Evolutionary conservation across 2,329 filamentous ascomycete species (phyloP), one percentile per base, ranked within the genome.

Genomic region (Colletotrichum paranaense): DNA sequence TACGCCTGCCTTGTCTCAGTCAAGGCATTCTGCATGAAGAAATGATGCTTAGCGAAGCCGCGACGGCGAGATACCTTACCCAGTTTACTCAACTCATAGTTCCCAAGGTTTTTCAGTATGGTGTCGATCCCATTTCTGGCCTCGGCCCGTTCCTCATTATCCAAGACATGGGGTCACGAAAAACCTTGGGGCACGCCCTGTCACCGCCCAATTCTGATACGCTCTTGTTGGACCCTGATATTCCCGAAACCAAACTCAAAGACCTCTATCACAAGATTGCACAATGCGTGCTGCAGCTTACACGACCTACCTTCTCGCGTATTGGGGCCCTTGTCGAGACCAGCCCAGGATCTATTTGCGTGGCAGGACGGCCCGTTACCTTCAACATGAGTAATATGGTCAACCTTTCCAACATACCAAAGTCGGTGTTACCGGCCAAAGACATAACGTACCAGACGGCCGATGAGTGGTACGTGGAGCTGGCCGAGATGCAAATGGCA

Each of bases 361-460:
- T 83, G 4, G 73, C 57, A 8, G 75, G 76, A 30, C 77, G 83
- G n/a, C 84, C 84, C 2, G 68, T 87, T 3, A 84, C 82, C 2
- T 78, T 81, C 1, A 84, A 84, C 67, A 86, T 87, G 83, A 86
- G 81, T 65, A 80, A 84, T 22, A 78, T 84, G 69, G 53, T 82
- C 46, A 76, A 71, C 4, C 64, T 79, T 1, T 69, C 76, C n/a
- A 79, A 79, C 14, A 77, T 81, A 49, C 78, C 79, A 2, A 38
- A 12, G 2, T 46, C 38, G 0, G 60, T 79, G 2, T 64, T 81
- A 3, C 78, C 79, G 1, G 19, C 76, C 3, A 53, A 78, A 57
- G 32, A 26, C 26, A 75, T 69, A 6, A 80, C 76, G 0, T 81
- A 78, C 19, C 4, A 32, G 4, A 78, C 69, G 28, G 78, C 82